Evolutionary conservation across 108 stramenopile species (phyloP).

Genomic region (Aurantiochytrium sp.): DNA sequence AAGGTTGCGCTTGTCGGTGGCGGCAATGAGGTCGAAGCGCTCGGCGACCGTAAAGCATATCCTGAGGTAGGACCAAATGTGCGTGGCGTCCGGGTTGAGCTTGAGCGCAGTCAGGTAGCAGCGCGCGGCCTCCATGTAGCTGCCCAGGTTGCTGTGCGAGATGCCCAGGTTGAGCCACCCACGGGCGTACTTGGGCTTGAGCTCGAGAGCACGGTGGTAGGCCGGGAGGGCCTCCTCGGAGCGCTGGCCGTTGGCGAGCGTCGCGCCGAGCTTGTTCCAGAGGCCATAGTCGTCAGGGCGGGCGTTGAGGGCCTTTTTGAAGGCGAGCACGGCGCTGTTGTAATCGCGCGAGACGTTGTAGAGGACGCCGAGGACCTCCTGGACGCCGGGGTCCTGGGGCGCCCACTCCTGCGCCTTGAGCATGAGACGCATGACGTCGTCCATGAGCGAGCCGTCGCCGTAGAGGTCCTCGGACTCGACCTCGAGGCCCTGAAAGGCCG

Average conservation of each 20-base stretch:
- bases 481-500: slow-evolving; percentile 78
- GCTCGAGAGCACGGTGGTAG: slow-evolving; percentile 69
- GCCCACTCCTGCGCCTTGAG: slow-evolving; percentile 65
- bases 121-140: slow-evolving; percentile 77
- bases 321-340: slow-evolving; percentile 69
- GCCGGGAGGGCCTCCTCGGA: slow-evolving; percentile 76
- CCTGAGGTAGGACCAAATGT: slow-evolving; percentile 91
- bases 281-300: slow-evolving; percentile 76
- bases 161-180: slow-evolving; percentile 96
- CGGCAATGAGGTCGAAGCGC: slow-evolving; percentile 48
- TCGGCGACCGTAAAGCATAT: slow-evolving; percentile 81
- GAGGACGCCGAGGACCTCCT: slow-evolving; percentile 82
- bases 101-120: slow-evolving; percentile 85
- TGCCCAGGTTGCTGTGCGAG: slow-evolving; percentile 75
- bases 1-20: slow-evolving; percentile 25
- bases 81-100: slow-evolving; percentile 77
- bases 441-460: slow-evolving; percentile 66
- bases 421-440: slow-evolving; percentile 77
- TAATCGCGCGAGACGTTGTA: slow-evolving; percentile 85
- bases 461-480: slow-evolving; percentile 62
- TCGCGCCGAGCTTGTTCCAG: slow-evolving; percentile 89
- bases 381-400: slow-evolving; percentile 68
- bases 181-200: slow-evolving; percentile 85
- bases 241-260: slow-evolving; percentile 83
- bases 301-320: slow-evolving; percentile 65